These are phyloP conservation scores for Mycena floridula DNA, from an alignment of 768 basidiomycete species.

Conservation along the genomic window DNA sequence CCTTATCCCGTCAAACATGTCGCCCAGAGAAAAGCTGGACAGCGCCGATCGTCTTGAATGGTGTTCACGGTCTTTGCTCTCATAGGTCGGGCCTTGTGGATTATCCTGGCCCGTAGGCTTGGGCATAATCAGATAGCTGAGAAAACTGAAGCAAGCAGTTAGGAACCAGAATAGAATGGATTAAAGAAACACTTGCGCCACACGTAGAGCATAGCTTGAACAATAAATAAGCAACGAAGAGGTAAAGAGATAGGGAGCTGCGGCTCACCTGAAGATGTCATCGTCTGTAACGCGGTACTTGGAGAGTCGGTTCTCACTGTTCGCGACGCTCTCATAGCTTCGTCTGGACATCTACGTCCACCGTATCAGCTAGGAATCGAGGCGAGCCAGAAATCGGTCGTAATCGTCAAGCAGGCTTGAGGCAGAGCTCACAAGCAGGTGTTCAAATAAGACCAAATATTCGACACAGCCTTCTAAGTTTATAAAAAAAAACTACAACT, in stretches of 20 bases:
- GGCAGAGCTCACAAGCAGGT: too few species aligned
- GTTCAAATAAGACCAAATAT: too few species aligned
- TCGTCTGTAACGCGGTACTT: conserved; percentile 79
- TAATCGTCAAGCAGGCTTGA: too few species aligned
- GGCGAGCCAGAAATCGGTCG: too few species aligned
- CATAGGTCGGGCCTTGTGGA: conserved; percentile 20
- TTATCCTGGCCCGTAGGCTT: conserved; percentile 35
- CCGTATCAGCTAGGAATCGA: too few species aligned
- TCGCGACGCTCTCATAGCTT: conserved; percentile 67
- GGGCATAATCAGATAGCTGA: conserved; percentile 65
- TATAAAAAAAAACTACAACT: too few species aligned
- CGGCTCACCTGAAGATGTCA: conserved; percentile 76
- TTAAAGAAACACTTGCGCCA: conserved; percentile 55
- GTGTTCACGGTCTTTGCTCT: conserved; percentile 56
- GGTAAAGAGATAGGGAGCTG: conserved; percentile 6
- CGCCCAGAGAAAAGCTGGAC: conserved; percentile 62
- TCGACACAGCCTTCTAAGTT: too few species aligned
- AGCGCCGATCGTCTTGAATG: conserved; percentile 65
- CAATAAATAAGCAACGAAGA: conserved; percentile 9
- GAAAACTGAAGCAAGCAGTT: conserved; percentile 39
- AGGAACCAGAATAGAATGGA: conserved; percentile 6
- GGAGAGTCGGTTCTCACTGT: conserved; percentile 67
- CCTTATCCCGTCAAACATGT: conserved; percentile 73
- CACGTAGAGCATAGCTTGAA: conserved; percentile 64
- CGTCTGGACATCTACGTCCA: conserved; percentile 81